Evolutionary conservation across 768 basidiomycete genomes (phyloP).

Genomic region (Kockovaella imperatae): DNA sequence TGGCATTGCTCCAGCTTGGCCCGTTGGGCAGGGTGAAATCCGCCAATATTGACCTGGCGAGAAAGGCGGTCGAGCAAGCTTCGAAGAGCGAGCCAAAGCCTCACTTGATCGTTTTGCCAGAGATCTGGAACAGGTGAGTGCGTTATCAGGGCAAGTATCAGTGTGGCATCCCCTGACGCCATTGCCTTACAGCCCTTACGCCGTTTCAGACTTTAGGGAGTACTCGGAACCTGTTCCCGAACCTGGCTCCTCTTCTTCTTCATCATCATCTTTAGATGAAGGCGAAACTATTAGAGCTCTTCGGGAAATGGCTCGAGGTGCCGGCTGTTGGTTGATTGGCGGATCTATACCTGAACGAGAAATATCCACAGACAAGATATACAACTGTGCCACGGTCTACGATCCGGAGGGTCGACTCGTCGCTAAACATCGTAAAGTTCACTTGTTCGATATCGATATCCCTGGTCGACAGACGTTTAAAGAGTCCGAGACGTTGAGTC

Average conservation of each 20-base stretch:
- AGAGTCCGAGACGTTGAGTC: conserved; percentile 78
- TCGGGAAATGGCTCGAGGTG: conserved; percentile 68
- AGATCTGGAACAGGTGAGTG: conserved; percentile 51
- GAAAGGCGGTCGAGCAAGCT: conserved; percentile 65
- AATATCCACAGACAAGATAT: conserved; percentile 55
- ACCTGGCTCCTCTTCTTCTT: conserved; percentile 3
- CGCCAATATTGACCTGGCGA: conserved; percentile 72
- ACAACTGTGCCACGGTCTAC: conserved; percentile 90
- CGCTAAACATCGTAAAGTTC: conserved; percentile 83
- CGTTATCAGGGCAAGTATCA: no score
- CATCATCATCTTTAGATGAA: conserved; percentile 3
- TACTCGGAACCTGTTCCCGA: conserved; percentile 58
- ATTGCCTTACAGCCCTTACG: conserved; percentile 48
- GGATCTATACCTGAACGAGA: conserved; percentile 91
- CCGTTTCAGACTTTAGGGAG: conserved; percentile 60
- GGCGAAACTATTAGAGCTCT: conserved; percentile 70
- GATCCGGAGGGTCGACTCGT: conserved; percentile 58
- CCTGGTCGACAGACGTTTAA: conserved; percentile 44
- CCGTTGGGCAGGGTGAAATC: conserved; percentile 61
- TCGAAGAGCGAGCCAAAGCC: conserved; percentile 21
- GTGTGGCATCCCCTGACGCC: no score
- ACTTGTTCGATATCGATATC: conserved; percentile 96
- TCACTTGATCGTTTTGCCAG: conserved; percentile 37
- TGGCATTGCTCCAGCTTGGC: conserved; percentile 89
- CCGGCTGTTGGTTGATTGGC: conserved; percentile 82